Conservation (phyloP, 1,139 yeast species). For the Zygosaccharomyces sapae region DNA sequence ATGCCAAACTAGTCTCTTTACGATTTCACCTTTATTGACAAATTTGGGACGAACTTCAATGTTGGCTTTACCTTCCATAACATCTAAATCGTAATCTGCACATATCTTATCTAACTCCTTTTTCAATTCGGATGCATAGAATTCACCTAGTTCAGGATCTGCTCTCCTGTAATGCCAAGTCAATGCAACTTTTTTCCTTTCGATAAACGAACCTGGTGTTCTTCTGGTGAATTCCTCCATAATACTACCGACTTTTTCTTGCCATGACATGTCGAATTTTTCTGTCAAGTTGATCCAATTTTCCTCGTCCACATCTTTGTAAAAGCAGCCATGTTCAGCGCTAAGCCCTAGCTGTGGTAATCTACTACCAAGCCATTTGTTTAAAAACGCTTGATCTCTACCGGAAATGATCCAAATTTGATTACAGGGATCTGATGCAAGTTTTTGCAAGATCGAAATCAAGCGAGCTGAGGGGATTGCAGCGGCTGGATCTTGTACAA, state of each 20-base stretch:
- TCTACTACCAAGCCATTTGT: constrained; percentile 77
- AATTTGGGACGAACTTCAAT: constrained; percentile 92
- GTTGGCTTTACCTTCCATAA: constrained; percentile 97
- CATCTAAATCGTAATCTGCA: constrained; percentile 75
- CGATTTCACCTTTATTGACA: constrained; percentile 96
- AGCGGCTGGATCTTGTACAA: constrained; percentile 95
- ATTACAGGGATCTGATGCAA: constrained; percentile 74
- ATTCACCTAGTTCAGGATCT: constrained; percentile 87
- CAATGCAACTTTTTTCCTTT: constrained; percentile 84
- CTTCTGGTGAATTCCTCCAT: constrained; percentile 73
- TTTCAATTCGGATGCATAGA: constrained; percentile 74
- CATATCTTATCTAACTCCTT: constrained; percentile 63
- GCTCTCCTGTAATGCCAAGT: constrained; percentile 98
- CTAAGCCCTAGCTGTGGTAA: constrained; percentile 66
- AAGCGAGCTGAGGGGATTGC: constrained; percentile 87
- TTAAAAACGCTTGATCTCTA: constrained; percentile 85
- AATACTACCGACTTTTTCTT: constrained; percentile 66
- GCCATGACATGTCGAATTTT: constrained; percentile 92
- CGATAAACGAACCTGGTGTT: constrained; percentile 88
- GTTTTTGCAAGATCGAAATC: constrained; percentile 52
- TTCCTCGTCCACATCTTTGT: constrained; percentile 58
- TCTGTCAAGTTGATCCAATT: constrained; percentile 85
- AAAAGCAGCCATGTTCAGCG: constrained; percentile 97
- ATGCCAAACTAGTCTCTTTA: constrained; percentile 64
- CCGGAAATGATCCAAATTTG: constrained; percentile 96